Percentiles rank a stretch among this genome's conserved stretches.
Conservation (phyloP, 768 basidiomycete species). For the Termitomyces sp. region DNA sequence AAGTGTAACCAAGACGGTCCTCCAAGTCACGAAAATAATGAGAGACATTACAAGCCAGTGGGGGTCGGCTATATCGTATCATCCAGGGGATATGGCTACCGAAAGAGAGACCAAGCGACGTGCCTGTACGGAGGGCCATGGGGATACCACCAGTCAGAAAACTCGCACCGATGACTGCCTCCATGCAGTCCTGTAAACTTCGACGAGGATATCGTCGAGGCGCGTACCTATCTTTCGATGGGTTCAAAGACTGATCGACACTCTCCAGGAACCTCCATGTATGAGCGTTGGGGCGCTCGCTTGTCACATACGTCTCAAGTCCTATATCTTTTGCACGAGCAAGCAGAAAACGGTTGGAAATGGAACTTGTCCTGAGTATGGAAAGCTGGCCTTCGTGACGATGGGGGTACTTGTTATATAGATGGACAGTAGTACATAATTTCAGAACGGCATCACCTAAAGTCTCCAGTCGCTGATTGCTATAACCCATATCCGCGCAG, state of each 20-base stretch:
- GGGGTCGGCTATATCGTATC: conserved; percentile 39
- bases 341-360: conserved; percentile 70
- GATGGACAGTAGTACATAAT: conserved; percentile 66
- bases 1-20: conserved; percentile 62
- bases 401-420: conserved; percentile 70
- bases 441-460: conserved; percentile 83
- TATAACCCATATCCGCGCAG: conserved; percentile 53
- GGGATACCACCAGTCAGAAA: conserved; percentile 69
- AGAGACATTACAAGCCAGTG: conserved; percentile 29
- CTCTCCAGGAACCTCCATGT: conserved; percentile 54
- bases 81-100: conserved; percentile 70
- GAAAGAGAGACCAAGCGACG: conserved; percentile 60
- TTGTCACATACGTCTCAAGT: conserved; percentile 58
- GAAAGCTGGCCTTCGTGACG: conserved; percentile 83
- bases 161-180: conserved; percentile 75
- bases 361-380: conserved; percentile 51
- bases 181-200: conserved; percentile 85
- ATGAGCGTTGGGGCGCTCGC: conserved; percentile 46
- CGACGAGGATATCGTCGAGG: conserved; percentile 53
- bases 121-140: conserved; percentile 61
- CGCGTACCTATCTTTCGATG: conserved; percentile 24
- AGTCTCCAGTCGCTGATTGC: conserved; percentile 84
- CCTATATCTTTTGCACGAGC: conserved; percentile 57
- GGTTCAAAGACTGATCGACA: conserved; percentile 24
- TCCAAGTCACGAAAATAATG: conserved; percentile 52